Percentiles rank a stretch among this genome's conserved stretches.
These are phyloP conservation scores for Fusarium sacchari DNA, from an alignment of 2,329 filamentous ascomycete species.

Conservation along the genomic window DNA sequence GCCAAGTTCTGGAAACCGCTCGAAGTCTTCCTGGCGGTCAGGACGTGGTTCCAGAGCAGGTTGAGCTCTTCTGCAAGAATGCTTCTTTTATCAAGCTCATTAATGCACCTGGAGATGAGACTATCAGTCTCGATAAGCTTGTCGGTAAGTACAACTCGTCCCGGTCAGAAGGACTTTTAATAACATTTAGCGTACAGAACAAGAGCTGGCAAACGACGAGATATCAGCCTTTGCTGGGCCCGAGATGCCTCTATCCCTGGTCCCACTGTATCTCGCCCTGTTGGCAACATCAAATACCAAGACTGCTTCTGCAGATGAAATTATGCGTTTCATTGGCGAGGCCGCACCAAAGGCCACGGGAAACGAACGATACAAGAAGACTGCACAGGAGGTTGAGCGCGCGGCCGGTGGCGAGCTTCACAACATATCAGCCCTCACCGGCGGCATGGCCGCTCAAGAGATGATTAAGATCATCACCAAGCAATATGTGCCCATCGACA, in stretches of 20 bases:
- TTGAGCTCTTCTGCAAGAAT: constrained; percentile 95
- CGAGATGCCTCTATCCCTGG: constrained; percentile 66
- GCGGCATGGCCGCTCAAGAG: constrained; percentile 96
- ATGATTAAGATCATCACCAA: constrained; percentile 88
- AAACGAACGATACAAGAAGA: constrained; percentile 62
- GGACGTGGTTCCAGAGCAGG: constrained; percentile 73
- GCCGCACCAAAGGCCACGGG: constrained; percentile 58
- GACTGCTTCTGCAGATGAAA: constrained; percentile 60
- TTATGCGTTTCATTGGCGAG: constrained; percentile 59
- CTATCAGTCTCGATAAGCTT: constrained; percentile 61
- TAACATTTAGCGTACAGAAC: constrained; percentile 51
- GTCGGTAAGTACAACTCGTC: constrained; percentile 59
- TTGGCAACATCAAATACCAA: constrained; percentile 60
- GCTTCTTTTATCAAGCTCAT: constrained; percentile 92
- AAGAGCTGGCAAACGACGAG: constrained; percentile 65
- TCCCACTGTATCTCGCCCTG: constrained; percentile 76
- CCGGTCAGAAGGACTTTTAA: neutral
- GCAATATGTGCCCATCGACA: constrained; percentile 77
- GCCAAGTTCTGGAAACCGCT: constrained; percentile 76
- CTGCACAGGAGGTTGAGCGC: constrained; percentile 75
- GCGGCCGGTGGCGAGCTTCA: constrained; percentile 88
- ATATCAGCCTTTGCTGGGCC: constrained; percentile 57
- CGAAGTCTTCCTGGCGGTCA: constrained; percentile 61
- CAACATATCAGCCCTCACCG: constrained; percentile 87
- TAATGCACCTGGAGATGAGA: constrained; percentile 59